Conservation (phyloP, 2,329 filamentous ascomycete genomes). For the Cytospora piceicola region DNA sequence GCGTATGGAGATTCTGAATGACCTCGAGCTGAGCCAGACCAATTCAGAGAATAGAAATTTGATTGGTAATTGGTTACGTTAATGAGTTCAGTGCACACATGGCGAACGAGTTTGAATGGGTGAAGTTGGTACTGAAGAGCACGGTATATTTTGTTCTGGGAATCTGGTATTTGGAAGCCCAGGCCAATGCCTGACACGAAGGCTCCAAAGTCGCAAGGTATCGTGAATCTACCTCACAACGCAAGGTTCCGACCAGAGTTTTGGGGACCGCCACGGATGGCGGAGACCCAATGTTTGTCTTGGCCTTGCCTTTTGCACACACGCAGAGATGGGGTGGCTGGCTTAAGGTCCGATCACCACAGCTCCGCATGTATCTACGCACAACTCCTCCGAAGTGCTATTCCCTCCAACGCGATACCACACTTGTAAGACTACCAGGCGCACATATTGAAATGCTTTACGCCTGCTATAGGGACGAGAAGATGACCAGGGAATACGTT, state of each 20-base stretch:
- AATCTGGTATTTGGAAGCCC: neutral
- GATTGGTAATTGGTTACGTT: neutral
- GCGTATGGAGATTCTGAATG: no score
- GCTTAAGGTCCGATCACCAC: slow-evolving; percentile 2
- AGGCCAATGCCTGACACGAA: neutral
- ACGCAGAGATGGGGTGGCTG: slow-evolving; percentile 4
- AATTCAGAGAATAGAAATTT: no score
- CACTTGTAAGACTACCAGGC: slow-evolving; percentile 3
- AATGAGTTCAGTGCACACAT: neutral
- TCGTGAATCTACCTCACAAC: neutral
- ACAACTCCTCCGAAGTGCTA: slow-evolving; percentile 1
- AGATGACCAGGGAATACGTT: slow-evolving; percentile 5
- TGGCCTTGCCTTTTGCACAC: neutral
- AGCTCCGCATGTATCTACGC: slow-evolving; percentile 2
- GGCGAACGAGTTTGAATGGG: neutral
- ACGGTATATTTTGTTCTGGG: neutral
- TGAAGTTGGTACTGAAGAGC: neutral
- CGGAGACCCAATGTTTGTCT: neutral
- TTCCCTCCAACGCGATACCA: slow-evolving; percentile 2
- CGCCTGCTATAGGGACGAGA: slow-evolving; percentile 1
- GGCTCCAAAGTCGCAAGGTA: slow-evolving; percentile 1
- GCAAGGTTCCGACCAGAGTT: neutral
- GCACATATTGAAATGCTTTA: neutral
- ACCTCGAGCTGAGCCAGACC: no score
- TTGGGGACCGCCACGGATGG: neutral